Conservation (phyloP, 2,329 filamentous ascomycete genomes). For the Diplocarpon rosae region DNA sequence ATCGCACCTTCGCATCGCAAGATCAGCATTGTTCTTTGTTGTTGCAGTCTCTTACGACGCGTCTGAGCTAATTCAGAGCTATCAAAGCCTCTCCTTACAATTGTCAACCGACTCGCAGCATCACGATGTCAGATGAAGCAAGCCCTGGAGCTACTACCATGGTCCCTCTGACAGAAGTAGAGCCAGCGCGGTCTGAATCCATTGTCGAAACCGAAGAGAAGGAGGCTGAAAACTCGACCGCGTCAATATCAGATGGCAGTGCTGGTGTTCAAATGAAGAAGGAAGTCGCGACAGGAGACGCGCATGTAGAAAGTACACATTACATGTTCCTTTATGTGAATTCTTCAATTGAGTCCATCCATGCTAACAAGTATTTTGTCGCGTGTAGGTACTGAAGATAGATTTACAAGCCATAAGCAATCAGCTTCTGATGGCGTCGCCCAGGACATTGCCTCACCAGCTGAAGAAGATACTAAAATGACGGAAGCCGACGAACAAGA, state of each 20-base stretch:
- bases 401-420: conserved; percentile 18
- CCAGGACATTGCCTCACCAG: conserved; percentile 16
- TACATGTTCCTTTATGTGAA: too few relatives aligned
- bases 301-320: conserved; percentile 10
- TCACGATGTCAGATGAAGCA: conserved; percentile 23
- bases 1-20: conserved; percentile 9
- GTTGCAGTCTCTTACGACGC: conserved; percentile 13
- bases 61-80: conserved; percentile 9
- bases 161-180: conserved; percentile 12
- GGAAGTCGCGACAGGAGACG: conserved; percentile 20
- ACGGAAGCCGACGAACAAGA: conserved; percentile 27
- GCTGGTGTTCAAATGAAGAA: conserved; percentile 9
- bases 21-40: conserved; percentile 8
- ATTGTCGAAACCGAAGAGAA: conserved; percentile 9
- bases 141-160: conserved; percentile 13
- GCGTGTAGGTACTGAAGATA: conserved; percentile 14
- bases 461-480: conserved; percentile 25
- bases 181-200: conserved; percentile 8
- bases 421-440: conserved; percentile 11
- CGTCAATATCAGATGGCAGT: conserved; percentile 12
- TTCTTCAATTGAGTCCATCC: background rate
- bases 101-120: conserved; percentile 12
- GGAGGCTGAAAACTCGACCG: conserved; percentile 14
- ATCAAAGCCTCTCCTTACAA: conserved; percentile 5
- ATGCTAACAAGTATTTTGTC: conserved; percentile 15